phyloP scores from a whole-genome alignment of 768 basidiomycete genomes.

The Termitomyces sp. region DNA sequence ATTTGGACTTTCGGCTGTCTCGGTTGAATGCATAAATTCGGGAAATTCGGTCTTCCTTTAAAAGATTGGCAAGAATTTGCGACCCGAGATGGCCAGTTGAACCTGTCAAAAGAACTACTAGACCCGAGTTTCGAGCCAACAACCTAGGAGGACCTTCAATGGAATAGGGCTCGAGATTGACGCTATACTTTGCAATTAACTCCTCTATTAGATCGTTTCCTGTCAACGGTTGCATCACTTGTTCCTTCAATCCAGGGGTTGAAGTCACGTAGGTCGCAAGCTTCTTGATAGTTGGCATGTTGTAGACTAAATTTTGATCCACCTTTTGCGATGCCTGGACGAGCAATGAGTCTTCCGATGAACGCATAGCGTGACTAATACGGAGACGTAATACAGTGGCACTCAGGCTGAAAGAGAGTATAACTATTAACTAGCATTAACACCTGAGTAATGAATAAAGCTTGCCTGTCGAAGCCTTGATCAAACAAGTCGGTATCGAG shows the following conservation, averaged over 20 bases:
- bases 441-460: background rate
- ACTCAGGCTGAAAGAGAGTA: background rate
- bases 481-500: background rate
- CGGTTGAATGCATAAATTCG: conserved; percentile 3
- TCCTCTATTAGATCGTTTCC: background rate
- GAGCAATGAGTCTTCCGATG: background rate
- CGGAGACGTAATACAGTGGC: background rate
- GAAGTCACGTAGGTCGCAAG: background rate
- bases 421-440: background rate
- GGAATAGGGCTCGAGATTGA: background rate
- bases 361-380: background rate
- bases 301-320: background rate
- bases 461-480: background rate
- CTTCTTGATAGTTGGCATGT: background rate
- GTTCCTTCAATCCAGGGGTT: background rate
- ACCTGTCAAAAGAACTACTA: background rate
- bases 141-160: background rate
- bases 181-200: background rate
- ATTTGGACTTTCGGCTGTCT: background rate
- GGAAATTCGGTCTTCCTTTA: background rate
- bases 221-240: background rate
- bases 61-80: background rate
- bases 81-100: conserved; percentile 6
- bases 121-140: too few relatives aligned
- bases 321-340: background rate